A percentile compares a stretch with the other conserved stretches of the same genome.
phyloP scores from a whole-genome alignment of 2,329 filamentous ascomycete genomes.

The Aureobasidium lini region DNA sequence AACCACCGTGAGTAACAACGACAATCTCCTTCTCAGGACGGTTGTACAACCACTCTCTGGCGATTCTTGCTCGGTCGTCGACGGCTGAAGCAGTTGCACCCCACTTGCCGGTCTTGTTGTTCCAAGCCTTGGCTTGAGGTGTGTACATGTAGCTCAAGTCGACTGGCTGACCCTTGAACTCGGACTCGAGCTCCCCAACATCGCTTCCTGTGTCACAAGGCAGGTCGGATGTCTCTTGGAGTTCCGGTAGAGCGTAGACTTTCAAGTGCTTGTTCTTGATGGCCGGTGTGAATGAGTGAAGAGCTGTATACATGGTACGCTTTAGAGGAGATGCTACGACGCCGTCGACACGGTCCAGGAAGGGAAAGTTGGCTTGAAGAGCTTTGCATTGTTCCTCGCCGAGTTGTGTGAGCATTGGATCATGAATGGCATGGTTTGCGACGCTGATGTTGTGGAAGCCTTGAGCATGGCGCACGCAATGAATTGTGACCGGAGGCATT shows the following conservation, averaged over 20 bases:
- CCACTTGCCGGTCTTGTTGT: constrained; percentile 52
- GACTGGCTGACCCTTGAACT: constrained; percentile 55
- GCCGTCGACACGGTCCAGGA: constrained; percentile 57
- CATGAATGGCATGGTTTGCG: constrained; percentile 64
- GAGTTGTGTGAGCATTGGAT: constrained; percentile 69
- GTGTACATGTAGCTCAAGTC: constrained; percentile 53
- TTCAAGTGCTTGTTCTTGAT: constrained; percentile 41
- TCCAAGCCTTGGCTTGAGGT: constrained; percentile 54
- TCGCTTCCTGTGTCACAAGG: constrained; percentile 70
- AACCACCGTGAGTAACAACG: constrained; percentile 74
- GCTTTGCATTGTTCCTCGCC: constrained; percentile 66
- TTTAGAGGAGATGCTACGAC: constrained; percentile 73
- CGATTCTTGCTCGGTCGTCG: constrained; percentile 52
- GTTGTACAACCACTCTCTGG: constrained; percentile 50
- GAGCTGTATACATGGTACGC: constrained; percentile 71
- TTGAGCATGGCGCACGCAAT: constrained; percentile 63
- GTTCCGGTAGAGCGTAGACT: constrained; percentile 61
- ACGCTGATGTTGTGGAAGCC: constrained; percentile 72
- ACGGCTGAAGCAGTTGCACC: constrained; percentile 45
- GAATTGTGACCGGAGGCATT: constrained; percentile 39
- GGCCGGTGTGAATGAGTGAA: constrained; percentile 57
- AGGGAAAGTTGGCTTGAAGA: constrained; percentile 56
- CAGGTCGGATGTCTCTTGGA: constrained; percentile 69
- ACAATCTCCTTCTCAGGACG: constrained; percentile 59
- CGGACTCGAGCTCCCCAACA: constrained; percentile 45